Base-by-base conservation (phyloP, 2,329 filamentous ascomycete species). In the Diaporthe citriasiana region DNA sequence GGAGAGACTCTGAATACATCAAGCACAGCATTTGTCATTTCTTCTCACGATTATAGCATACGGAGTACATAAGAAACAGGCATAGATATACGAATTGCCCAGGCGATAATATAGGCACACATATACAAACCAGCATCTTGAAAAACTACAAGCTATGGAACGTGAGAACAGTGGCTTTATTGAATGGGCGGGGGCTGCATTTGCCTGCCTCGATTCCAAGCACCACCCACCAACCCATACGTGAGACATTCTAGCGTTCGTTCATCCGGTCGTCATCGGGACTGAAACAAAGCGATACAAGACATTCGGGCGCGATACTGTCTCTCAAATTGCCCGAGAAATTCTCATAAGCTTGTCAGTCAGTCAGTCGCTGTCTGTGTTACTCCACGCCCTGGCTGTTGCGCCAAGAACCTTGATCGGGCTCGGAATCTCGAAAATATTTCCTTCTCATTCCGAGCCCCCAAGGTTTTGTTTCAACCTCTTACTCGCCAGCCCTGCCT, bases 81-180 rank as follows among this genome's bases (percentile, higher is more conserved):
- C 63, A 53, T 68, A 40, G 45, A 68, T 25, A 53, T 22, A 68
- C 47, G 47, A 40, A 13, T 68, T 68, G 63, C 47, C 63, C 63
- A 68, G 45, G 63, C 47, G n/a, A 53, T 22, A 25, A 40, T 27
- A 53, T 4, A 47, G 22, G 7, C 45, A 40, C 7, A n/a, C 10
- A 57, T 22, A 35, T 38, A 57, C 30, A 57, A 59, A 9, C 4
- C 40, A 40, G 10, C n/a, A 40, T 25, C 8, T 27, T 19, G n/a
- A n/a, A 42, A 4, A 15, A 19, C 5, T 27, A 13, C 35, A 25
- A 25, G 13, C 35, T 27, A 27, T 8, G 13, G 33, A 66, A 25
- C 50, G 59, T 65, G 22, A 50, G 10, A 65, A 8, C 3, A 19
- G 38, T 60, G 38, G 13, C 27, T 6, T 30, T 2, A 22, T 19